Base-by-base conservation (phyloP, 495 filamentous ascomycete species). In the Penicillium alfredii region DNA sequence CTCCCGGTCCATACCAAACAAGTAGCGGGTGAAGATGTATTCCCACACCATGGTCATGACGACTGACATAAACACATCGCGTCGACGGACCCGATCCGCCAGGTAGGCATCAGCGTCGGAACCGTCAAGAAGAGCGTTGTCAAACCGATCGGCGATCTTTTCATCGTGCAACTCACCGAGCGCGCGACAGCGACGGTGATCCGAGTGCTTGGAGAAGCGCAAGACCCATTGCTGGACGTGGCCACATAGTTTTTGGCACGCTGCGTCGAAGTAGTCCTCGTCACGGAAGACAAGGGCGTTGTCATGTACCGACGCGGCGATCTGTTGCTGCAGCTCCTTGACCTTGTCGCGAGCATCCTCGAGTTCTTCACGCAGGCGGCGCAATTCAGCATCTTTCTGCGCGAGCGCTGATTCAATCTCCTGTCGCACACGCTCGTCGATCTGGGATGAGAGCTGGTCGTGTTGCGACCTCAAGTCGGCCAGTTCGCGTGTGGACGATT, bases 41-140 rank as follows among this genome's bases (percentile, higher is more conserved):
- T 97, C 90, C 87, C 88, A 96, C 22, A 97, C 78, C 86, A 98
- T 94, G 28, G 80, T 88, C 88, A 96, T 97, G 44, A 88, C 81
- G 47, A 97, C 84, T 15, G 86, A 88, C 84, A 95, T 94, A 66
- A 97, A 93, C 21, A 96, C 82, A 63, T 95, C 86, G 22, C 88
- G 78, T 33, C 92, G 79, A 40, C 76, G 77, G 34, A 92, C 82
- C 27, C 93, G 82, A 53, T 97, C 93, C 42, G 72, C 72, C 8
- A 98, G 78, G 55, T 89, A 88, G 33, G 65, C 64, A 49, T 97
- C 86, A 14, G 90, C 85, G 51, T 95, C 88, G 21, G 86, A 83
- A 38, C 89, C 92, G 58, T 98, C 92, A 24, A 98, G 74, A 37
- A 97, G 80, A 31, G 86, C 80, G 58, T 94, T 93, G 56, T 97